Evolutionary conservation across 768 basidiomycete species (phyloP), one percentile per base, ranked within the genome.

Genomic region (Suillus clintonianus): DNA sequence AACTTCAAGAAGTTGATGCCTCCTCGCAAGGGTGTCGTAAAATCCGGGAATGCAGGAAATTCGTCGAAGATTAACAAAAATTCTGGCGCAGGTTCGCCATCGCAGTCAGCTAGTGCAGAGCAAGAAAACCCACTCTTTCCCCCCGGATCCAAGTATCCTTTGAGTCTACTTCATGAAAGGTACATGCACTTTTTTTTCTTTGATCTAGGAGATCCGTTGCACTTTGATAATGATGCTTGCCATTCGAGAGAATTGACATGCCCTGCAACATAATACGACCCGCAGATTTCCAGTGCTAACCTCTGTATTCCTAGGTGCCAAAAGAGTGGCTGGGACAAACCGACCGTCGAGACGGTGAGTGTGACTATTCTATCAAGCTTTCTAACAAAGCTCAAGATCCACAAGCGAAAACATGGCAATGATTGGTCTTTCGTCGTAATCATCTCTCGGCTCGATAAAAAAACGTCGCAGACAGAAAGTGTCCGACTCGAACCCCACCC

Each of bases 31-130:
- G 89, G 90, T 67, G 92, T 95, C 59, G 88, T 94, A 66, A 92
- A 90, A 74, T 90, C 91, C 63, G 94, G 94, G 50, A 94, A 94
- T 74, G 90, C 92, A n/a, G 92, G 94, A 55, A 95, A 93, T 69
- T 91, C 91, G 1, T 83, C 89, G 37, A 94, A 92, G 66, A 68
- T 80, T 14, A 64, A 68, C 17, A 72, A 68, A 43, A 79, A 75
- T 50, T 58, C 73, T 9, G 57, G 53, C 41, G 63, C 59, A 42
- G n/a, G 65, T 39, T 32, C 70, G 8, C 61, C 68, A 43, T 51
- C 71, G 5, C 61, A 73, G 9, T 56, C 67, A 27, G 63, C 65
- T 41, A 72, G 74, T 59, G 61, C 71, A 2, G 65, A 66, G 36
- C 76, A 75, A 65, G 85, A 84, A 39, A 85, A 84, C 62, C 83